Percentiles rank a stretch among this genome's conserved stretches.
Conservation (phyloP, 306 rosid genomes). For the Cucurbita ficifolia region DNA sequence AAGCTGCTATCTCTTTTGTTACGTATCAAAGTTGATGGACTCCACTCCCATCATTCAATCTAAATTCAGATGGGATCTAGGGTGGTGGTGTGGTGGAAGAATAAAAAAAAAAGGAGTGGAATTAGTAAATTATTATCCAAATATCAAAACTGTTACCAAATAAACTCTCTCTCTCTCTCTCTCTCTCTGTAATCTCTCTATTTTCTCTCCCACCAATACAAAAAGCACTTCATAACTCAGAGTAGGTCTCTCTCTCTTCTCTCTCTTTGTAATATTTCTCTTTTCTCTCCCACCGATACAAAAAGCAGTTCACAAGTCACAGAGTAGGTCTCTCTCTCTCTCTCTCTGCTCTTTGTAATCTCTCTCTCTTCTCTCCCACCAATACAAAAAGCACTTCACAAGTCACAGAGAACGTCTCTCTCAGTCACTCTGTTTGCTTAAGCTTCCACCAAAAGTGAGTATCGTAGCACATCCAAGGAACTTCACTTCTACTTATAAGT, state of each 20-base stretch:
- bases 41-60: not conserved
- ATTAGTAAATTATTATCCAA: not conserved
- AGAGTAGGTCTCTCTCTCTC: not conserved
- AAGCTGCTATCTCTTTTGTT: not conserved
- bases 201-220: not conserved
- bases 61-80: not conserved
- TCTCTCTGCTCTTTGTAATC: not conserved
- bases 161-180: not conserved
- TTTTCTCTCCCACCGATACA: not conserved
- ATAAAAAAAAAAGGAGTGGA: not conserved
- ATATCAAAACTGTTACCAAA: not conserved
- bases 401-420: not conserved
- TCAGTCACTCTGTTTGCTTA: not conserved
- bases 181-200: not conserved
- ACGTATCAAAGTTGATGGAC: not conserved
- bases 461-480: not conserved
- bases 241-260: not conserved
- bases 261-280: not conserved
- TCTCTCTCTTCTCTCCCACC: not conserved
- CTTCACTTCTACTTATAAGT: constrained; percentile 3
- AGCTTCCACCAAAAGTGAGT: not conserved
- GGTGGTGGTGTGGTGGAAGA: not conserved
- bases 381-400: not conserved
- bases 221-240: not conserved
- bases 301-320: constrained; percentile 1